These are phyloP conservation scores for Orobanche coerulescens DNA, from an alignment of 257 asterid species.

Conservation along the genomic window DNA sequence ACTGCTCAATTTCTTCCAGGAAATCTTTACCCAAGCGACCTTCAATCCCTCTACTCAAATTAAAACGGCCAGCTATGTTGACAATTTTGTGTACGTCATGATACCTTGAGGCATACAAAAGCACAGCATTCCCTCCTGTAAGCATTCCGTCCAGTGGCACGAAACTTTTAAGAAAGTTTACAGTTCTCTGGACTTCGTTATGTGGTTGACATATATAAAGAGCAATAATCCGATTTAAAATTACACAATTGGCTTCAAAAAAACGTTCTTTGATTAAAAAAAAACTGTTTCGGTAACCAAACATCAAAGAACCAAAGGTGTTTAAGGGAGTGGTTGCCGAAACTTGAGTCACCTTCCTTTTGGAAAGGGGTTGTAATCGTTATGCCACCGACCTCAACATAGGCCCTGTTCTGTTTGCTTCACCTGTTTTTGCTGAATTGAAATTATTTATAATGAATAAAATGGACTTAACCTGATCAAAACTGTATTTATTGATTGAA, in stretches of 20 bases:
- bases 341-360: no score
- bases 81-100: constrained; percentile 39
- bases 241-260: neutral
- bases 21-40: constrained; percentile 79
- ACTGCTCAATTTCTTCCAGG: constrained; percentile 41
- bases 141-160: constrained; percentile 11
- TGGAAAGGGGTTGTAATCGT: no score
- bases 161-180: constrained; percentile 3
- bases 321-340: no score
- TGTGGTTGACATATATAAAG: neutral
- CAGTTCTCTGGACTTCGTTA: neutral
- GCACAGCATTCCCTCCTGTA: constrained; percentile 94
- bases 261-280: neutral
- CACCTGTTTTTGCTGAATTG: no score
- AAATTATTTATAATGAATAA: no score
- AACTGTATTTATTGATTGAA: no score
- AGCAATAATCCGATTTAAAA: neutral
- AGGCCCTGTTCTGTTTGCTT: no score
- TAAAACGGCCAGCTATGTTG: constrained; percentile 76
- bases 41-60: constrained; percentile 71
- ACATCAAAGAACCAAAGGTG: neutral
- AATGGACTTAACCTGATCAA: no score
- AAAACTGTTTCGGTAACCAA: neutral
- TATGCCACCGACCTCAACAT: no score
- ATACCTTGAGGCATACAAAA: constrained; percentile 67